Evolutionary conservation across 163 green algal species (phyloP).

Genomic region (Chlamydomonas reinhardtii): DNA sequence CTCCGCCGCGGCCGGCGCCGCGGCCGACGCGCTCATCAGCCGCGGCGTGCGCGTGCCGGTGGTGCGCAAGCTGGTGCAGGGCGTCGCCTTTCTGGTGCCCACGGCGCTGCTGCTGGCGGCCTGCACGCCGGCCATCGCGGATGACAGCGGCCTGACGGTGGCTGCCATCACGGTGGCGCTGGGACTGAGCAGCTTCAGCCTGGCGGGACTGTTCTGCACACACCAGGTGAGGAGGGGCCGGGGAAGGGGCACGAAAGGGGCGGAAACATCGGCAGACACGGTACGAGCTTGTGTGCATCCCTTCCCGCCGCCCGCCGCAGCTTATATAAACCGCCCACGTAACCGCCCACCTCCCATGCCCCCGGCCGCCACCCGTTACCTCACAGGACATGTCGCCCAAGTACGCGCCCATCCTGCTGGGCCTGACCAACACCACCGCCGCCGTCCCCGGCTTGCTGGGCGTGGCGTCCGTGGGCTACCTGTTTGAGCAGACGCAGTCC

Average conservation of each 20-base stretch:
- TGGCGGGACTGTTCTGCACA: slow-evolving; percentile 93
- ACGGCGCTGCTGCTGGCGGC: slow-evolving; percentile 75
- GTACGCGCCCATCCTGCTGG: slow-evolving; percentile 87
- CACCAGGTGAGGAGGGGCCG: slow-evolving; percentile 65
- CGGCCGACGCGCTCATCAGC: slow-evolving; percentile 87
- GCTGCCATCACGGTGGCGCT: slow-evolving; percentile 82
- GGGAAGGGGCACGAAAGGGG: neutral
- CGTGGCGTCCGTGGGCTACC: slow-evolving; percentile 76
- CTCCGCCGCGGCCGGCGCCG: slow-evolving; percentile 81
- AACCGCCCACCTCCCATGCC: no score
- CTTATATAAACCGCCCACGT: no score
- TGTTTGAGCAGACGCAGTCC: slow-evolving; percentile 78
- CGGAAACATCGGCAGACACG: neutral
- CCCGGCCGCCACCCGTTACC: no score
- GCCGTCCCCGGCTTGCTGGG: slow-evolving; percentile 89
- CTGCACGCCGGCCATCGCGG: slow-evolving; percentile 51
- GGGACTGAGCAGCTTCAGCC: slow-evolving; percentile 83
- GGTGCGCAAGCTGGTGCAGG: slow-evolving; percentile 87
- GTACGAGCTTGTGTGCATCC: neutral
- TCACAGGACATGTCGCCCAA: slow-evolving; percentile 82
- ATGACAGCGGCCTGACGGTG: slow-evolving; percentile 73
- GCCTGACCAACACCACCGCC: slow-evolving; percentile 90
- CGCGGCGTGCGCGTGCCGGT: slow-evolving; percentile 70
- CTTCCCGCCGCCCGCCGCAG: no score
- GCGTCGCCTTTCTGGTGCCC: slow-evolving; percentile 86